phyloP scores from a whole-genome alignment of 192 early-diverging fungal genomes.

The Cetraspora pellucida region DNA sequence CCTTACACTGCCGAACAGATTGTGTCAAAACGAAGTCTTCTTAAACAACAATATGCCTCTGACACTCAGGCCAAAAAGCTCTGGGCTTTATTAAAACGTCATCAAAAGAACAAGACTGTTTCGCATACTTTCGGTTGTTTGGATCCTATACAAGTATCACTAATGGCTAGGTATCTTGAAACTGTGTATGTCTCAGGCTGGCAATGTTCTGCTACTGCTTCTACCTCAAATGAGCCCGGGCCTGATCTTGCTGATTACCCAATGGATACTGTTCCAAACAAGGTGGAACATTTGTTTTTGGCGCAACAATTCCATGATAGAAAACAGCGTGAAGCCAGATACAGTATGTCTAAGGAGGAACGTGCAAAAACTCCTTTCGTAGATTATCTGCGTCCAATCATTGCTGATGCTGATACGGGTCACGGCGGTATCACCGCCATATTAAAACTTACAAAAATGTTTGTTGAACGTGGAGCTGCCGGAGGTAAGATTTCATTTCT shows the following conservation, averaged over 20 bases:
- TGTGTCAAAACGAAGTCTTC: constrained; percentile 84
- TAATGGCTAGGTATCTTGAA: constrained; percentile 93
- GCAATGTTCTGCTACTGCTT: constrained; percentile 84
- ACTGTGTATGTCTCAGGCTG: constrained; percentile 80
- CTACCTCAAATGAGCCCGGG: constrained; percentile 55
- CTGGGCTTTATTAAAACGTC: constrained; percentile 78
- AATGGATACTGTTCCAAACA: constrained; percentile 97
- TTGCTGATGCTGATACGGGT: constrained; percentile 97
- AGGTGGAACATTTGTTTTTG: constrained; percentile 97
- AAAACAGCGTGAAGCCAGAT: constrained; percentile 89
- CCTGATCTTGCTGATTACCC: constrained; percentile 99
- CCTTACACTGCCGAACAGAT: constrained; percentile 81
- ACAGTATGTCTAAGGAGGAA: constrained; percentile 64
- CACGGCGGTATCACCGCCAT: constrained; percentile 96
- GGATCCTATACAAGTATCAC: constrained; percentile 91
- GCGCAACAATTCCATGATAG: constrained; percentile 98
- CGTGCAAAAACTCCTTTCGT: constrained; percentile 72
- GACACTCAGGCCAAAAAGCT: constrained; percentile 91
- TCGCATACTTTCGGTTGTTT: constrained; percentile 94
- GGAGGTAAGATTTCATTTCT: constrained; percentile 14
- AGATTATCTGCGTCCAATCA: constrained; percentile 93
- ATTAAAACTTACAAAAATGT: constrained; percentile 31
- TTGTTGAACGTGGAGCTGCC: constrained; percentile 35
- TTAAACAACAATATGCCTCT: constrained; percentile 76
- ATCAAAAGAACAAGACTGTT: constrained; percentile 76